phyloP scores from a whole-genome alignment of 768 basidiomycete species.

The Leccinum subgranulosum region DNA sequence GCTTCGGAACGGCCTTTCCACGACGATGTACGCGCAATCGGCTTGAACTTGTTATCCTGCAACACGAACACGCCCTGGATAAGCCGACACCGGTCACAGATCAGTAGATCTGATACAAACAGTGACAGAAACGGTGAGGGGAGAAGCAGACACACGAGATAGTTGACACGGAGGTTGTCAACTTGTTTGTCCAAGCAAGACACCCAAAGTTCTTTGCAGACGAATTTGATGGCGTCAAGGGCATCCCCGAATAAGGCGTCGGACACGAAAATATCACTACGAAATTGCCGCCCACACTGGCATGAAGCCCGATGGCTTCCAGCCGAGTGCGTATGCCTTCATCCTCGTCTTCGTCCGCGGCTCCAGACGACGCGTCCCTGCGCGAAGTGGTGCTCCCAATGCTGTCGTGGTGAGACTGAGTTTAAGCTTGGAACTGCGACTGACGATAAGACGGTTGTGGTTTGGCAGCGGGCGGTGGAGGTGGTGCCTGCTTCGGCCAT shows the following conservation, averaged over 20 bases:
- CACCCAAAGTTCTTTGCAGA: slow-evolving; percentile 95
- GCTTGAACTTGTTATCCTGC: slow-evolving; percentile 88
- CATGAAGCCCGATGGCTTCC: slow-evolving; percentile 80
- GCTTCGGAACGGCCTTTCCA: slow-evolving; percentile 79
- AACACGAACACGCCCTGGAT: slow-evolving; percentile 89
- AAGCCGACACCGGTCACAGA: neutral
- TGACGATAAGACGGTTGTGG: slow-evolving; percentile 11
- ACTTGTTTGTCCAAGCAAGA: slow-evolving; percentile 94
- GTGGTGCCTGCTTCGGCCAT: slow-evolving; percentile 72
- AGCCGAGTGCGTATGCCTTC: slow-evolving; percentile 66
- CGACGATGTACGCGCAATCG: slow-evolving; percentile 76
- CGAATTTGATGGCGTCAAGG: slow-evolving; percentile 72
- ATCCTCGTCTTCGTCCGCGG: slow-evolving; percentile 61
- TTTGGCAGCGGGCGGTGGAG: slow-evolving; percentile 42
- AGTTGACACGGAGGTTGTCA: slow-evolving; percentile 93
- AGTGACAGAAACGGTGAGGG: neutral
- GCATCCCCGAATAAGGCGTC: slow-evolving; percentile 68
- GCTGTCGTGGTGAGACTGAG: slow-evolving; percentile 31
- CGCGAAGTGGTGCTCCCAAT: slow-evolving; percentile 27
- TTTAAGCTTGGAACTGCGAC: too few species aligned
- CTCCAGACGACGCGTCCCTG: neutral
- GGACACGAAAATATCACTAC: slow-evolving; percentile 43
- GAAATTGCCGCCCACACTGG: slow-evolving; percentile 85
- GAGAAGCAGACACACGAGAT: slow-evolving; percentile 57
- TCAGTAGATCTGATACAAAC: neutral